Conservation (phyloP, 192 early-diverging fungal species). For the Umbelopsis sp. region DNA sequence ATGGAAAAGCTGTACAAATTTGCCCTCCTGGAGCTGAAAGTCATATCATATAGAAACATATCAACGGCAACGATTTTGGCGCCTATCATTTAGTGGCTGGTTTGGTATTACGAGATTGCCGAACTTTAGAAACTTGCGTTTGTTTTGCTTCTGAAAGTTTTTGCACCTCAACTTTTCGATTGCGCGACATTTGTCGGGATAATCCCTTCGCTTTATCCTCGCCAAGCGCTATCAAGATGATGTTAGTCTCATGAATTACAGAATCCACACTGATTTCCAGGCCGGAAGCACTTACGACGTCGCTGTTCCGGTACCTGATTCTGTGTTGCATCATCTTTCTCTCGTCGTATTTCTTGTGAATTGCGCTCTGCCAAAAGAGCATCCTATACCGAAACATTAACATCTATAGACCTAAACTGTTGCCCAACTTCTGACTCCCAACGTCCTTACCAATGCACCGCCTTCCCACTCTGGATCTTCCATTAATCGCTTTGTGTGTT, state of each 20-base stretch:
- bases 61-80: too few species aligned
- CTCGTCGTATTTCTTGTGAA: neutral
- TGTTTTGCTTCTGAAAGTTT: neutral
- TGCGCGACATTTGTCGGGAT: neutral
- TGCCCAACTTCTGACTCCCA: too few species aligned
- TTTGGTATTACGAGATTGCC: neutral
- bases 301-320: neutral
- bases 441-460: constrained; percentile 33
- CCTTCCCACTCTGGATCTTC: constrained; percentile 55
- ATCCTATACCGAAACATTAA: neutral
- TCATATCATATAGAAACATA: neutral
- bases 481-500: constrained; percentile 53
- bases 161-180: neutral
- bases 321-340: neutral
- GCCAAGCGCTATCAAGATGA: neutral
- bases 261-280: too few species aligned
- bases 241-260: neutral
- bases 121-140: neutral
- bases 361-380: neutral
- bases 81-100: neutral
- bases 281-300: neutral
- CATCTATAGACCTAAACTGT: neutral
- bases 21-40: neutral
- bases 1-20: constrained; percentile 10
- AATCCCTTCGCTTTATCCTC: constrained; percentile 1